These are phyloP conservation scores for Xylaria intraflava DNA, from an alignment of 495 filamentous ascomycete genomes.

Conservation along the genomic window DNA sequence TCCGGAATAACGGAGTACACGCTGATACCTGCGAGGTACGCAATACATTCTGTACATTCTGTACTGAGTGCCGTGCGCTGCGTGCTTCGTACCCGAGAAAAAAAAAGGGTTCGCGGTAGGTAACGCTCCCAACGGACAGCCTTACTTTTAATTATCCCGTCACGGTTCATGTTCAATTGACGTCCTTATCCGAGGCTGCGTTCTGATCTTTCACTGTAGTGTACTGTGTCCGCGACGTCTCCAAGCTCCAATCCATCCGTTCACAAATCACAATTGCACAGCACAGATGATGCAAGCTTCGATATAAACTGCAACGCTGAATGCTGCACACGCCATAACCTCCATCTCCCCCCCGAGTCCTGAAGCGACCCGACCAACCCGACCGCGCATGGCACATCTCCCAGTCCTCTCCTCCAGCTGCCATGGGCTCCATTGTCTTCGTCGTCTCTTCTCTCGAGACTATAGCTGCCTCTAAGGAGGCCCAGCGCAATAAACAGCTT, in stretches of 20 bases:
- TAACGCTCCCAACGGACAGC: too few species aligned
- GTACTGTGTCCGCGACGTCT: background rate
- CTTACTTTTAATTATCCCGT: too few species aligned
- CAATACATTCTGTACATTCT: too few species aligned
- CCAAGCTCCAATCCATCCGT: background rate
- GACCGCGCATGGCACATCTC: conserved; percentile 35
- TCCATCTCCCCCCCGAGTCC: background rate
- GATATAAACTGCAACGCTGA: background rate
- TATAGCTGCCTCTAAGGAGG: conserved; percentile 84
- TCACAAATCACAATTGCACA: background rate
- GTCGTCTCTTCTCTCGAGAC: conserved; percentile 86
- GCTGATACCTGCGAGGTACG: too few species aligned
- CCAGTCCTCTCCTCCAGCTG: conserved; percentile 35
- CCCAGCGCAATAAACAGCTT: conserved; percentile 70
- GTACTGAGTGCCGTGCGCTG: too few species aligned
- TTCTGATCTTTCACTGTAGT: background rate
- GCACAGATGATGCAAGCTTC: background rate
- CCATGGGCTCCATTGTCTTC: conserved; percentile 90
- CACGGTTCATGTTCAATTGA: background rate
- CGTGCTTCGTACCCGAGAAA: too few species aligned
- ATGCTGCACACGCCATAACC: background rate
- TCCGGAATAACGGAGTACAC: too few species aligned
- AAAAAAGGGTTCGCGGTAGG: too few species aligned
- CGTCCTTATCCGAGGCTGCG: background rate
- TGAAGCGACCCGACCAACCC: conserved; percentile 7